Evolutionary conservation across 164 flowering plant species (phyloP).

Genomic region (Kingdonia uniflora): DNA sequence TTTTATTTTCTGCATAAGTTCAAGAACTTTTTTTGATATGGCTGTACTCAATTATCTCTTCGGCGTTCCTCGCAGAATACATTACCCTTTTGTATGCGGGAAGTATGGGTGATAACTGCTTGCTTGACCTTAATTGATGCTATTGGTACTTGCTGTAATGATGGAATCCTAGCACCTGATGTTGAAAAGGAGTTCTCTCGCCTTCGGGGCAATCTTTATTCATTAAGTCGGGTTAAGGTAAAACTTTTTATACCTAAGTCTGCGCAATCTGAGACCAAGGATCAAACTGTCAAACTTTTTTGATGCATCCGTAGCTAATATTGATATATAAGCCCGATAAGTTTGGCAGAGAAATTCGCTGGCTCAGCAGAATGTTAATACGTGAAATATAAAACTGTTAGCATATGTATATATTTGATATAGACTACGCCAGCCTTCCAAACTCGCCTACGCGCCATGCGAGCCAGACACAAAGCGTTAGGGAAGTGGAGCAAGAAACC

Average conservation of each 20-base stretch:
- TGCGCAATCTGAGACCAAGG: too few relatives aligned
- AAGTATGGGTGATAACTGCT: conserved; percentile 93
- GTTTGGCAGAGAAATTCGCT: too few relatives aligned
- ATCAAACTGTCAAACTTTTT: too few relatives aligned
- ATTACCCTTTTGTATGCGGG: conserved; percentile 86
- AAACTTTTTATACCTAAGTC: not conserved
- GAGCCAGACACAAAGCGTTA: too few relatives aligned
- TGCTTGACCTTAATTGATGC: conserved; percentile 66
- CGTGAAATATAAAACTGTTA: too few relatives aligned
- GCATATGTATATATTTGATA: too few relatives aligned
- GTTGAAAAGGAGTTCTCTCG: conserved; percentile 86
- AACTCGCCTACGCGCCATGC: too few relatives aligned
- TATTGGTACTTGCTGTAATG: conserved; percentile 49
- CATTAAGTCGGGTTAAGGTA: conserved; percentile 86
- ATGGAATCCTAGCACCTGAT: conserved; percentile 58
- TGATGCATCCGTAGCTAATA: too few relatives aligned
- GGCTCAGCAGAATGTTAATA: too few relatives aligned
- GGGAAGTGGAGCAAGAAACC: too few relatives aligned
- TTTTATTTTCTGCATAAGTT: not conserved
- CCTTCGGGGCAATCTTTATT: conserved; percentile 86
- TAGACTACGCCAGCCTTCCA: too few relatives aligned
- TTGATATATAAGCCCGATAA: too few relatives aligned
- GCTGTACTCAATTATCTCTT: conserved; percentile 25
- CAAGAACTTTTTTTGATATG: conserved; percentile 9
- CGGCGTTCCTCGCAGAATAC: conserved; percentile 37